Conservation (phyloP, 768 basidiomycete genomes). For the Cubamyces lactineus region DNA sequence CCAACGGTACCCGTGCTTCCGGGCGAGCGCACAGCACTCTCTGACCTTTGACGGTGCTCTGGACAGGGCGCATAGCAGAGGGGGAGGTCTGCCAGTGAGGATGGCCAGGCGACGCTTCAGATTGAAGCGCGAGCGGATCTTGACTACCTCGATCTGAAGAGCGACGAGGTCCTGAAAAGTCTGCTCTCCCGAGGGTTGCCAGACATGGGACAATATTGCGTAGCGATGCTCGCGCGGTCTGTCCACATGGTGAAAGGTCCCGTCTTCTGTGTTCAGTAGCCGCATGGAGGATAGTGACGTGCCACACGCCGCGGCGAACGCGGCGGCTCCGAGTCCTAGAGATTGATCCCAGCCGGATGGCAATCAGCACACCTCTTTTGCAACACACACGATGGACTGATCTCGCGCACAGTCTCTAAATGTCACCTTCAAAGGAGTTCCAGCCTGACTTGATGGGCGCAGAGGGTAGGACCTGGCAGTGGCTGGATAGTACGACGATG, state of each 20-base stretch:
- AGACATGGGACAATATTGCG: conserved; percentile 20
- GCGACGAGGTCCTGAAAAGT: conserved; percentile 19
- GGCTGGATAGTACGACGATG: too few species aligned
- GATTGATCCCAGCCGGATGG: too few species aligned
- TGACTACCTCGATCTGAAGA: background rate
- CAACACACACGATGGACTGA: too few species aligned
- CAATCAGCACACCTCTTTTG: too few species aligned
- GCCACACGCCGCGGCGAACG: too few species aligned
- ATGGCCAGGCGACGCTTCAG: background rate
- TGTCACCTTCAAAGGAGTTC: too few species aligned
- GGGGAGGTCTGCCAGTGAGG: background rate
- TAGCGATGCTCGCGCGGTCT: conserved; percentile 21
- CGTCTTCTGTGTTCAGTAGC: conserved; percentile 18
- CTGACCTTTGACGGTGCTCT: conserved; percentile 6
- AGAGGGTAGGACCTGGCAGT: too few species aligned
- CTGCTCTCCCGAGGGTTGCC: conserved; percentile 14
- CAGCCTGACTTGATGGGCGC: too few species aligned
- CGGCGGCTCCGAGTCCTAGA: too few species aligned
- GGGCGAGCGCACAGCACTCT: conserved; percentile 17
- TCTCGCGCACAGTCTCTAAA: too few species aligned
- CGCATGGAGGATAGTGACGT: background rate
- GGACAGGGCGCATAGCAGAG: background rate
- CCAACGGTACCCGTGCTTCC: conserved; percentile 14
- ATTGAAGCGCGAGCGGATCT: background rate
- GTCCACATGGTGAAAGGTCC: conserved; percentile 14